phyloP scores from a whole-genome alignment of 2,329 filamentous ascomycete species.

The Colletotrichum sp. region DNA sequence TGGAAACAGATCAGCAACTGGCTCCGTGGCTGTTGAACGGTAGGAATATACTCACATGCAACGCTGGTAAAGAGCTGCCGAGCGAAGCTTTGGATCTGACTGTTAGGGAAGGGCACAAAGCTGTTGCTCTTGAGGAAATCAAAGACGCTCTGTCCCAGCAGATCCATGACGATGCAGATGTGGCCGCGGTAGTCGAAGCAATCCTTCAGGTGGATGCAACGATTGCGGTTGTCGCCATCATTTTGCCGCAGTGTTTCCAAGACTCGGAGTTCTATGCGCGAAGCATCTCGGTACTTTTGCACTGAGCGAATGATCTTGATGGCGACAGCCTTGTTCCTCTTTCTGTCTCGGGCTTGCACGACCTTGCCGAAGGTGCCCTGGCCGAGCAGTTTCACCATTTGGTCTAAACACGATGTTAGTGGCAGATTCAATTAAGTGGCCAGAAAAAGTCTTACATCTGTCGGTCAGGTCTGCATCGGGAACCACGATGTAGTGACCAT shows the following conservation, averaged over 20 bases:
- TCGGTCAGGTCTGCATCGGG: conserved; percentile 87
- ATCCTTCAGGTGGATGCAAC: conserved; percentile 94
- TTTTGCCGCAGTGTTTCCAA: conserved; percentile 91
- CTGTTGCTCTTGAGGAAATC: conserved; percentile 96
- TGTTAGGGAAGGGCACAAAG: conserved; percentile 97
- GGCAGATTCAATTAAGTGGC: background rate
- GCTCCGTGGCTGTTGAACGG: background rate
- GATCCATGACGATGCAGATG: conserved; percentile 83
- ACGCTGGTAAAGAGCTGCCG: conserved; percentile 97
- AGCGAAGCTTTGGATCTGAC: conserved; percentile 96
- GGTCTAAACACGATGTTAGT: conserved; percentile 61
- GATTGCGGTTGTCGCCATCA: conserved; percentile 89
- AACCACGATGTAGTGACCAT: conserved; percentile 95
- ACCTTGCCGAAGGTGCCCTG: conserved; percentile 99
- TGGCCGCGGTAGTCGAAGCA: conserved; percentile 98
- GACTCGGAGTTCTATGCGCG: conserved; percentile 91
- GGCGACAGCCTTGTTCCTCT: conserved; percentile 79
- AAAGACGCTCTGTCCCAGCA: conserved; percentile 94
- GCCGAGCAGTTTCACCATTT: conserved; percentile 86
- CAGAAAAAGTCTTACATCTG: conserved; percentile 70
- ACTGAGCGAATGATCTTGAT: conserved; percentile 99
- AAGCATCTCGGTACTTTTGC: conserved; percentile 97
- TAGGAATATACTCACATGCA: conserved; percentile 75
- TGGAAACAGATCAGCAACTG: conserved; percentile 38
- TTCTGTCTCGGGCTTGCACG: conserved; percentile 86